Base-by-base conservation (phyloP, 169 alveolate genomes). In the Nephromyces sp. region DNA sequence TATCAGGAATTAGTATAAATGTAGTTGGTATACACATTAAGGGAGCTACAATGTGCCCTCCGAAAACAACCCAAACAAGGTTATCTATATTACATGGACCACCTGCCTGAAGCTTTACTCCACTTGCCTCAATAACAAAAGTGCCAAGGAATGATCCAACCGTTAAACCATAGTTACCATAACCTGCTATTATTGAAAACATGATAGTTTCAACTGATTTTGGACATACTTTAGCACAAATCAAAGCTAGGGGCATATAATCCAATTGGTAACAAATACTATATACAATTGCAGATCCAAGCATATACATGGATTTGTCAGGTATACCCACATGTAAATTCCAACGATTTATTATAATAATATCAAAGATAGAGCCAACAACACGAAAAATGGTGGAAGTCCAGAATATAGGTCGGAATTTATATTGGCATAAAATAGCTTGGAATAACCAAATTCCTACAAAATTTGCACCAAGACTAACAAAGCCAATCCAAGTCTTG, bases 201-300 rank as follows among this genome's bases (percentile, higher is more conserved):
- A 52, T 72, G 30, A 77, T 66, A 35, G 66, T 22, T 32, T 66
- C 76, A 25, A 68, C 52, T 0, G 32, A 63, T 2, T 27, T 32
- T 4, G 76, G 75, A 32, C 81, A 75, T 22, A 34, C 22, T 1
- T 74, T 25, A 2, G 81, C 65, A 5, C 62, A 33, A 25, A 70
- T 61, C 21, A 75, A 32, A 30, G 51, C 52, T 28, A 73, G 70
- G 21, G 81, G 75, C 75, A 75, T 67, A 57, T 28, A 33, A 21
- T 70, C 21, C 52, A 75, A 67, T 6, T 68, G 68, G 32, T 51
- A 63, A 30, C 61, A 65, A 43, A 75, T 32, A 64, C 69, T 61
- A 22, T 32, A 31, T 22, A 75, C 67, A 31, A 75, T 75, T 25
- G 81, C 70, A 22, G 68, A 75, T 1, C 81, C 81, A 0, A 75